Evolutionary conservation across 306 rosid species (phyloP).

Genomic region (Pueraria montana): DNA sequence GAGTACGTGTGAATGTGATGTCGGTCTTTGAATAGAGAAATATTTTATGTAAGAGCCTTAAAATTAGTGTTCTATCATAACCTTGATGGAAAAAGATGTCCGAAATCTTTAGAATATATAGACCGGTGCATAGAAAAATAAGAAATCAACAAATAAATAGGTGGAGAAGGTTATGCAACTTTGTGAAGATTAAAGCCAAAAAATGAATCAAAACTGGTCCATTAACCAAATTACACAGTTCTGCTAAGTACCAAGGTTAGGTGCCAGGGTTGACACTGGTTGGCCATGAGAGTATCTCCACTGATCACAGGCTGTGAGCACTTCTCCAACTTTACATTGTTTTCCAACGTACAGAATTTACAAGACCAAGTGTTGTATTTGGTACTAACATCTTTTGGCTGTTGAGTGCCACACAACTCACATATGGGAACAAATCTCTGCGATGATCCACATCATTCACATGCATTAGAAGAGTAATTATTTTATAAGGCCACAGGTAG

Average conservation of each 20-base stretch:
- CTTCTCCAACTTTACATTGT: conserved; percentile 74
- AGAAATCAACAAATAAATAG: background rate
- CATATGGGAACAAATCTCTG: conserved; percentile 85
- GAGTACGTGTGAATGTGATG: too few species aligned
- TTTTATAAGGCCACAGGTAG: background rate
- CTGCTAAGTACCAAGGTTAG: conserved; percentile 45
- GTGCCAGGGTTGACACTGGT: conserved; percentile 49
- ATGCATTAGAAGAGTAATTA: conserved; percentile 51
- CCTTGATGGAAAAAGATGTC: background rate
- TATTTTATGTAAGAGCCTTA: too few species aligned
- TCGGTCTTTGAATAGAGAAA: too few species aligned
- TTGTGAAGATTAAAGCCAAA: conserved; percentile 6
- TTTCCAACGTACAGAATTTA: conserved; percentile 80
- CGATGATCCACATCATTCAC: conserved; percentile 50
- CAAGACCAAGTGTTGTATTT: conserved; percentile 68
- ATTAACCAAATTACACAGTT: background rate
- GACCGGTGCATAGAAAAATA: background rate
- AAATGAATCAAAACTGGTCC: background rate
- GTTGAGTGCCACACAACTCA: conserved; percentile 71
- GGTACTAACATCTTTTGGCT: conserved; percentile 70
- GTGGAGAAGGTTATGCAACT: background rate
- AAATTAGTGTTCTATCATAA: too few species aligned
- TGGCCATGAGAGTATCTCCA: conserved; percentile 88
- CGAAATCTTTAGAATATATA: background rate
- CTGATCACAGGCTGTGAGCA: conserved; percentile 69